phyloP scores from a whole-genome alignment of 768 basidiomycete species.

The Auriscalpium vulgare region DNA sequence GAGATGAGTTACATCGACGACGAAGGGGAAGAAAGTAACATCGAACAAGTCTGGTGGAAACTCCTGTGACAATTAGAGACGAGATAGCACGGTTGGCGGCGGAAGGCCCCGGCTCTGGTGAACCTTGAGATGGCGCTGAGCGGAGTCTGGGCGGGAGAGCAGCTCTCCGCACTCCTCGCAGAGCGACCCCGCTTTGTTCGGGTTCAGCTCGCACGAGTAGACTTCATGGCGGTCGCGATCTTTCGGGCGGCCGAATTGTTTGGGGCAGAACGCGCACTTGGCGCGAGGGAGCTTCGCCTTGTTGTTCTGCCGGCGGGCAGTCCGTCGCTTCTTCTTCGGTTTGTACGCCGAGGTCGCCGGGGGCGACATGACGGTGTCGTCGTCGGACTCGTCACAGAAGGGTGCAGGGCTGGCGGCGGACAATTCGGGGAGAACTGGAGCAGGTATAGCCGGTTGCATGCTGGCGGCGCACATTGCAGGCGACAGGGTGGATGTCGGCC shows the following conservation, averaged over 20 bases:
- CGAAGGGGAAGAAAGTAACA: too few relatives aligned
- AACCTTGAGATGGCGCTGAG: constrained; percentile 8
- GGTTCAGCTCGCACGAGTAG: constrained; percentile 4
- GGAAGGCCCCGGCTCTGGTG: constrained; percentile 4
- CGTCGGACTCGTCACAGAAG: not conserved
- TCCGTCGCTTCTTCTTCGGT: not conserved
- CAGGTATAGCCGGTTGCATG: not conserved
- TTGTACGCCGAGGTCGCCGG: not conserved
- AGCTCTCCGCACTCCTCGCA: constrained; percentile 6
- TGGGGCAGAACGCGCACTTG: constrained; percentile 1
- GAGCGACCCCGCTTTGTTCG: not conserved
- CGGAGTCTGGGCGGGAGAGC: constrained; percentile 7
- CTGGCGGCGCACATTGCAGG: not conserved
- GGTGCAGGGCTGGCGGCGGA: not conserved
- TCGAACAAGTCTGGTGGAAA: too few relatives aligned
- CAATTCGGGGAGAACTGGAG: not conserved
- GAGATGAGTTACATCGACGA: too few relatives aligned
- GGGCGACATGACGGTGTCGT: not conserved
- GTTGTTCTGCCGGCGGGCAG: not conserved
- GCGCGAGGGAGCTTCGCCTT: not conserved
- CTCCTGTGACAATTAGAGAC: too few relatives aligned
- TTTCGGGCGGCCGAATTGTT: constrained; percentile 6
- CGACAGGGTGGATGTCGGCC: not conserved
- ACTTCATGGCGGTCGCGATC: constrained; percentile 3
- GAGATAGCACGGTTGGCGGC: not conserved